Evolutionary conservation across 2,329 filamentous ascomycete species (phyloP).

Genomic region (Monilinia fructicola): DNA sequence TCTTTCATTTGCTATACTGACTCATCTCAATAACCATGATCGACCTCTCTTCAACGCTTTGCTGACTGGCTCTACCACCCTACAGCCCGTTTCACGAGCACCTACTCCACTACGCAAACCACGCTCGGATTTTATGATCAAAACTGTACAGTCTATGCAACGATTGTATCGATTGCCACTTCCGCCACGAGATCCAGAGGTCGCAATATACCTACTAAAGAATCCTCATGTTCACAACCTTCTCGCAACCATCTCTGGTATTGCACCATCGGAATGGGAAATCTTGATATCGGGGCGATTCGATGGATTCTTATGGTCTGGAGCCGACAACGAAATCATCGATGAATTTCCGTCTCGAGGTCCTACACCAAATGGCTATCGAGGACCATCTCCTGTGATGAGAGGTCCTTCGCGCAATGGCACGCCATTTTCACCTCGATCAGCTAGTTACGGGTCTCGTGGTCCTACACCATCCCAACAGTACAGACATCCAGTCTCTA

Average conservation of each 20-base stretch:
- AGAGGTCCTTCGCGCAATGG: constrained; percentile 36
- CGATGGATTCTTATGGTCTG: constrained; percentile 93
- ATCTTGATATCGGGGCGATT: constrained; percentile 92
- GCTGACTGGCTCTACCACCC: constrained; percentile 56
- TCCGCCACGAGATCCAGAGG: constrained; percentile 79
- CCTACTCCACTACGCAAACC: constrained; percentile 67
- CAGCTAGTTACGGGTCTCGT: constrained; percentile 46
- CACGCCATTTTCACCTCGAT: constrained; percentile 39
- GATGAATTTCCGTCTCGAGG: constrained; percentile 50
- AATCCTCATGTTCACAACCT: constrained; percentile 81
- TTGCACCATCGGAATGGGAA: constrained; percentile 93
- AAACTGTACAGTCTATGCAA: constrained; percentile 76
- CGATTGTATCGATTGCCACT: constrained; percentile 75
- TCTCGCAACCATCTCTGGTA: constrained; percentile 80
- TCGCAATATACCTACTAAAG: constrained; percentile 80
- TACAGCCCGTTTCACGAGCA: constrained; percentile 59
- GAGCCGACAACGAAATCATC: constrained; percentile 64
- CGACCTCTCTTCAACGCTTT: constrained; percentile 81
- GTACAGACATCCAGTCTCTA: constrained; percentile 65
- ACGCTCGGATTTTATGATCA: constrained; percentile 71
- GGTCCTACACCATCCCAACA: constrained; percentile 57
- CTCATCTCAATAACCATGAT: constrained; percentile 74
- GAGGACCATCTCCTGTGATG: constrained; percentile 35
- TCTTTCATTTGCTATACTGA: constrained; percentile 87
- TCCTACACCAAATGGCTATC: constrained; percentile 52